Evolutionary conservation across 2,329 filamentous ascomycete species (phyloP), one percentile per base, ranked within the genome.

Genomic region (Paramyrothecium roridum): DNA sequence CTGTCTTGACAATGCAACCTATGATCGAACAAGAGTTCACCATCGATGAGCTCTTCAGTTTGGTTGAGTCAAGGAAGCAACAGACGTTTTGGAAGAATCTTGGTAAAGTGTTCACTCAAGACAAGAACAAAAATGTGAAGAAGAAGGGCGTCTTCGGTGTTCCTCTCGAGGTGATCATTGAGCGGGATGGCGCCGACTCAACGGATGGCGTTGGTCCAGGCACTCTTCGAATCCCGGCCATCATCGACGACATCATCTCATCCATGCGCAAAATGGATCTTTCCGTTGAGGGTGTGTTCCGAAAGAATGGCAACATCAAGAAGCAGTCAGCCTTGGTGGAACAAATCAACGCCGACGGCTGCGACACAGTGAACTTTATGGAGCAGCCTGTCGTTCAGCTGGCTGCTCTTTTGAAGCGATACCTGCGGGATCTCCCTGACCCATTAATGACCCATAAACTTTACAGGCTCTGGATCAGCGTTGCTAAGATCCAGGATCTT

Each of bases 241-340:
- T 99, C 52, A 83, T 99, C n/a, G 93, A 98, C 66, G 93, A 97
- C 69, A 87, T 93, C 50, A 88, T 99, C 40, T 89, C 90, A 3
- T 92, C 93, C 13, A 96, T 99, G 91, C 87, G 93, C 64, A 95
- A 93, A 73, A 98, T 99, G 91, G 95, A 99, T 71, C 92, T 99
- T 77, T 98, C 93, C 2, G 91, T 99, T 1, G 95, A 99, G 73
- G 95, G 95, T 65, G 93, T 99, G 21, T 99, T 99, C 84, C 87
- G 95, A 64, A 99, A 99, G 81, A 99, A 98, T 66, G 95, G 95
- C 64, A 99, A 98, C 72, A 97, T 99, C 76, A 93, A 95, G 72
- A 90, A 93, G 63, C 80, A 97, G 48, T 91, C 90, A 63, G 93
- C 96, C 58, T 80, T 96, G 8, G 88, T 91, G 43, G 91, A 96